phyloP scores from a whole-genome alignment of 169 alveolate genomes.

The Eimeria falciformis region DNA sequence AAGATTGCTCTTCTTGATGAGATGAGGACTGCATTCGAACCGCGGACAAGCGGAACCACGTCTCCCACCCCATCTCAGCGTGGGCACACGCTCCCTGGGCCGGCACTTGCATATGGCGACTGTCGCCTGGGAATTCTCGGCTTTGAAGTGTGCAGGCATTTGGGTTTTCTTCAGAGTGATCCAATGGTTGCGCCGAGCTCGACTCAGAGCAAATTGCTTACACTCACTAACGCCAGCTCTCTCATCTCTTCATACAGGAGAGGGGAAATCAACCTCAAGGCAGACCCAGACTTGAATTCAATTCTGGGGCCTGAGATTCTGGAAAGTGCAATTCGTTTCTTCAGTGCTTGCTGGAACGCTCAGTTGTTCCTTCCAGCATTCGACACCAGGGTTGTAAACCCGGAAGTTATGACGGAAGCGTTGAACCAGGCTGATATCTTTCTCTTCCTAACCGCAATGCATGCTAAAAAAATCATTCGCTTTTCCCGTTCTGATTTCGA shows the following conservation, averaged over 20 bases:
- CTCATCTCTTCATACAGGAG: constrained; percentile 38
- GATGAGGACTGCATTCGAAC: constrained; percentile 59
- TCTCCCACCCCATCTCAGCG: neutral
- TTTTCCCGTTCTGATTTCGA: constrained; percentile 49
- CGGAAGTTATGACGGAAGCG: constrained; percentile 29
- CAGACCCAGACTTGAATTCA: constrained; percentile 49
- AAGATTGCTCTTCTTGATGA: constrained; percentile 64
- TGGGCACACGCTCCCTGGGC: constrained; percentile 58
- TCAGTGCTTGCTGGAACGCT: constrained; percentile 32
- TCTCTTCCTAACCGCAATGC: constrained; percentile 61
- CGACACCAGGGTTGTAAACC: constrained; percentile 20
- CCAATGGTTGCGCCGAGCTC: constrained; percentile 73
- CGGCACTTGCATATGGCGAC: constrained; percentile 69
- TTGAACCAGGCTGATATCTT: constrained; percentile 51
- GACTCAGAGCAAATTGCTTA: constrained; percentile 66
- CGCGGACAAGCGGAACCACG: constrained; percentile 20
- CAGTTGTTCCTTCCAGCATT: constrained; percentile 57
- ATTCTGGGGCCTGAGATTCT: constrained; percentile 53
- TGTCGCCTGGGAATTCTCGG: constrained; percentile 62
- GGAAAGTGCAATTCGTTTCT: constrained; percentile 15
- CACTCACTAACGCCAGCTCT: constrained; percentile 40
- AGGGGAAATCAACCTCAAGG: constrained; percentile 25
- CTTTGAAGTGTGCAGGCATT: constrained; percentile 62
- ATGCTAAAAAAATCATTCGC: constrained; percentile 58
- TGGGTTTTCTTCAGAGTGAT: constrained; percentile 55